Base-by-base conservation (phyloP, 2,329 filamentous ascomycete genomes). In the Endoconidiophora polonica region DNA sequence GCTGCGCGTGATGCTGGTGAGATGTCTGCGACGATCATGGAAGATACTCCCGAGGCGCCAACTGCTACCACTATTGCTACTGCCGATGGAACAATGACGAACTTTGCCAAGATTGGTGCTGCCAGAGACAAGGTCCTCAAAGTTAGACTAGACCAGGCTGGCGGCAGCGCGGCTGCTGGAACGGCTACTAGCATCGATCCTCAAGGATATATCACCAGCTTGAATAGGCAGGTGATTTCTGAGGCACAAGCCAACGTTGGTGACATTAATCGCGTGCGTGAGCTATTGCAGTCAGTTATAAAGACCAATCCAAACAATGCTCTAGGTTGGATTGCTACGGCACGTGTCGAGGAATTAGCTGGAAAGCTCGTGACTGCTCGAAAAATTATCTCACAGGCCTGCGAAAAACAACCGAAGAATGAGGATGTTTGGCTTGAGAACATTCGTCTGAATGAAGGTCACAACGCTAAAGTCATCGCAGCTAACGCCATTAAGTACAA, bases 341-440 rank as follows among this genome's bases (percentile, higher is more conserved):
- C 90, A 14, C 79, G 91, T 59, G 66, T 98, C 44, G 93, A 98
- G 63, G 88, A 96, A 62, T 71, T 93, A 54, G 91, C 91, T 2
- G 90, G 90, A 42, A 94, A 93, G 65, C 83, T 85, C 50, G 87
- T 93, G 5, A 83, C 87, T 3, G 91, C 91, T 10, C 78, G 90
- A 50, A 91, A 83, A 58, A 76, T 93, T 37, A 94, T 98, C 54
- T 79, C 85, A 2, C 77, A 85, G 58, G 93, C 90, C 1, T 94
- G 87, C 60, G 80, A 90, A 56, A 77, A 88, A 58, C 96, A 90
- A 58, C 91, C 90, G 0, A 91, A 90, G 65, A 94, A 82, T 56
- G 87, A 95, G 63, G 91, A 95, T 61, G 85, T 83, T 4, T 98
- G 93, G 93, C 68, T 96, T 39, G 91, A 98, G 63, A 93, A 90